These are phyloP conservation scores for Colletotrichum scovillei DNA, from an alignment of 2,329 filamentous ascomycete species.

Conservation along the genomic window DNA sequence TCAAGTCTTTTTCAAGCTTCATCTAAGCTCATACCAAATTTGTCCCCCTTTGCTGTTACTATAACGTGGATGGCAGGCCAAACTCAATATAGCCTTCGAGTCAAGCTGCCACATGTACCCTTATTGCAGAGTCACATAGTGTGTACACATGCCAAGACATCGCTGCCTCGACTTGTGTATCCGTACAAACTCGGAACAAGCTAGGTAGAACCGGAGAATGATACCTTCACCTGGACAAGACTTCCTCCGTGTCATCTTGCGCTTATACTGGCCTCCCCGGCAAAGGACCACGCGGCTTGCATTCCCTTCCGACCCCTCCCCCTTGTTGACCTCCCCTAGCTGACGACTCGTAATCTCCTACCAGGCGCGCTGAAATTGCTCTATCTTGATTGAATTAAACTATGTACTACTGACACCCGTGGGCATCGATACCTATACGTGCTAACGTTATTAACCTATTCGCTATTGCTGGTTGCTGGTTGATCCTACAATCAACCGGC, in stretches of 20 bases:
- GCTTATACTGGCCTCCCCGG: background rate
- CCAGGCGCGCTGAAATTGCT: background rate
- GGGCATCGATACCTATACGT: slow-evolving; percentile 14
- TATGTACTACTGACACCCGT: slow-evolving; percentile 19
- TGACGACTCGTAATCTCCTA: background rate
- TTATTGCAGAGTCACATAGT: background rate
- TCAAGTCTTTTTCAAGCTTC: background rate
- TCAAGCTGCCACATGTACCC: background rate
- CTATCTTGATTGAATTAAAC: slow-evolving; percentile 27
- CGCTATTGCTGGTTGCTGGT: background rate
- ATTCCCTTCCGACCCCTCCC: background rate
- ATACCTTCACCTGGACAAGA: background rate
- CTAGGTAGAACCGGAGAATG: background rate
- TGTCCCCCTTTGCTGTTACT: background rate
- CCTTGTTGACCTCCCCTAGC: background rate
- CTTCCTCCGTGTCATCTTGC: background rate
- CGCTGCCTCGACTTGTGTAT: background rate
- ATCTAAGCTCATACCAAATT: background rate
- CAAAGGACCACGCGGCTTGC: background rate
- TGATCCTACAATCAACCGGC: background rate
- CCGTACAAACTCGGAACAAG: background rate
- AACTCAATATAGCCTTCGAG: background rate
- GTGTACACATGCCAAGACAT: background rate
- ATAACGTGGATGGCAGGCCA: background rate
- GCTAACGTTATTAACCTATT: slow-evolving; percentile 18